phyloP scores from a whole-genome alignment of 345 rosid species.

The Heritiera littoralis region DNA sequence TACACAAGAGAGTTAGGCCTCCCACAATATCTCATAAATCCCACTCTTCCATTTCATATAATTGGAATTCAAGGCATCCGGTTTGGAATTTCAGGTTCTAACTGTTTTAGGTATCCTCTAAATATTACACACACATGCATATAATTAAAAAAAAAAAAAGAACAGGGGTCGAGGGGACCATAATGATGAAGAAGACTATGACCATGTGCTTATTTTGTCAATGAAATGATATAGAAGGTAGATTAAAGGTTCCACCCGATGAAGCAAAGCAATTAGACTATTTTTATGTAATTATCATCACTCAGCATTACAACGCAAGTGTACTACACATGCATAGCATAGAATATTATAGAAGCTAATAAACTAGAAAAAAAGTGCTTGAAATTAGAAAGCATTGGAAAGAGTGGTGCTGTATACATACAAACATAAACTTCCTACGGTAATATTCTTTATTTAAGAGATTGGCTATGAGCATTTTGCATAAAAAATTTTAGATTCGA shows the following conservation, averaged over 20 bases:
- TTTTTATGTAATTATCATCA: conserved; percentile 1
- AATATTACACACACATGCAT: too few species aligned
- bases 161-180: not conserved
- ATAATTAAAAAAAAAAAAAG: too few species aligned
- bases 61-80: not conserved
- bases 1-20: not conserved
- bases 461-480: not conserved
- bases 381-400: not conserved
- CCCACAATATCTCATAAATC: not conserved
- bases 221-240: conserved; percentile 4
- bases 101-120: not conserved
- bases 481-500: not conserved
- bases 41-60: not conserved
- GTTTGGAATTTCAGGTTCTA: not conserved
- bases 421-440: not conserved
- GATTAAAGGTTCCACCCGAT: not conserved
- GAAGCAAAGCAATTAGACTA: not conserved
- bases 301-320: not conserved
- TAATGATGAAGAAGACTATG: conserved; percentile 5
- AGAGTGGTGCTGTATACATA: not conserved
- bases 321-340: not conserved
- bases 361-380: not conserved
- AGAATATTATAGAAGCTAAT: conserved; percentile 4
- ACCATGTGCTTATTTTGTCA: conserved; percentile 4
- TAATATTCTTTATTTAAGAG: not conserved